Evolutionary conservation across 2,329 filamentous ascomycete species (phyloP).

Genomic region (Verticillium albo-atrum): DNA sequence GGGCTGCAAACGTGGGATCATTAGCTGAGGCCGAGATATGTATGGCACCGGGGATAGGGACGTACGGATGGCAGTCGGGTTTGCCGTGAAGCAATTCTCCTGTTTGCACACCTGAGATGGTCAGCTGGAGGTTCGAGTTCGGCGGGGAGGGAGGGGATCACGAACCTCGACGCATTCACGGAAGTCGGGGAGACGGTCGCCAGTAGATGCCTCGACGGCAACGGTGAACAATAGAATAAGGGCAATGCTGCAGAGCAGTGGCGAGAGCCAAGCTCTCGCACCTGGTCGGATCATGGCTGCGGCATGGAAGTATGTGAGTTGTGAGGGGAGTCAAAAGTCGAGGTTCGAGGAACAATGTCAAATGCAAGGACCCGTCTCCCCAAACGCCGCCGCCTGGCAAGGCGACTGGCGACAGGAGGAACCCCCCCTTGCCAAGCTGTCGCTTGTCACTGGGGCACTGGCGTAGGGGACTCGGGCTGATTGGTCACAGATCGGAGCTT

Average conservation of each 20-base stretch:
- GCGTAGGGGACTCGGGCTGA: not conserved
- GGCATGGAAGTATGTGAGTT: slow-evolving; percentile 15
- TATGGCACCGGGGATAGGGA: slow-evolving; percentile 6
- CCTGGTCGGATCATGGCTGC: slow-evolving; percentile 8
- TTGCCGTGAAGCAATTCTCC: slow-evolving; percentile 71
- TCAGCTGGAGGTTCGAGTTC: slow-evolving; percentile 2
- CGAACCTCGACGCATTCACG: slow-evolving; percentile 76
- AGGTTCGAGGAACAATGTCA: not conserved
- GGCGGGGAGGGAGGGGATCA: slow-evolving; percentile 9
- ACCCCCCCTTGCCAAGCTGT: not conserved
- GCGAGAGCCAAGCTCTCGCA: slow-evolving; percentile 11
- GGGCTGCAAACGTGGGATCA: slow-evolving; percentile 46
- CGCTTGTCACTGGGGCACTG: not conserved
- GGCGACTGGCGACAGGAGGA: no score
- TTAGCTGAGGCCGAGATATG: slow-evolving; percentile 4
- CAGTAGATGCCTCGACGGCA: slow-evolving; percentile 64
- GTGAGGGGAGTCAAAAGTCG: not conserved
- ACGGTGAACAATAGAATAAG: slow-evolving; percentile 34
- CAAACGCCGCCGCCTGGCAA: no score
- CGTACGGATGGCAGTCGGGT: slow-evolving; percentile 64
- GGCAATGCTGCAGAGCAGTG: slow-evolving; percentile 23
- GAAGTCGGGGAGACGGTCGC: slow-evolving; percentile 86
- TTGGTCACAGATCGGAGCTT: not conserved
- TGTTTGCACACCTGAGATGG: slow-evolving; percentile 64
- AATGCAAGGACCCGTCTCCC: not conserved